These are phyloP conservation scores for Daldinia grandis DNA, from an alignment of 495 filamentous ascomycete species.

Conservation along the genomic window DNA sequence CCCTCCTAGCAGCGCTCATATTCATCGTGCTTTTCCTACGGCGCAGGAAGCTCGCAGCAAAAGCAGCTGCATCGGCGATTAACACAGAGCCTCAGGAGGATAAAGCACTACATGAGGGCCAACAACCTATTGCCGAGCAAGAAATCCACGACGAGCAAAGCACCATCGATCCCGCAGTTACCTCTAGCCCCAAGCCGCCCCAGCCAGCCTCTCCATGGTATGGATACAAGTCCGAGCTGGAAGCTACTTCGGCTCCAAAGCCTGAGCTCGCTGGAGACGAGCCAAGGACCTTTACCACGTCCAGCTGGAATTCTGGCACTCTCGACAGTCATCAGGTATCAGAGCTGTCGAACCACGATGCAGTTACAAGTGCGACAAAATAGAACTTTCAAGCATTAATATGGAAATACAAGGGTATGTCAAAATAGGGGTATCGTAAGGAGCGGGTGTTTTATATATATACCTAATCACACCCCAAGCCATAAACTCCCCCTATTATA, in stretches of 20 bases:
- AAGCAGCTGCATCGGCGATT: background rate
- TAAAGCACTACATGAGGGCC: no score
- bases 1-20: background rate
- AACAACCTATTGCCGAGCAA: background rate
- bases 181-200: background rate
- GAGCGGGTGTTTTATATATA: no score
- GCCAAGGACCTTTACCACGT: background rate
- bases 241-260: background rate
- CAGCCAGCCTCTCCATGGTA: background rate
- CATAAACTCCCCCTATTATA: no score
- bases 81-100: no score
- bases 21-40: background rate
- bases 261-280: background rate
- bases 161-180: background rate
- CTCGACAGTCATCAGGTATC: background rate
- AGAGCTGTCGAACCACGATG: background rate
- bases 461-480: no score
- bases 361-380: background rate
- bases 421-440: no score
- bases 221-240: background rate
- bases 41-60: background rate
- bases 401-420: no score
- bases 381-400: no score
- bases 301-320: background rate
- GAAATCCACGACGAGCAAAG: background rate